phyloP scores from a whole-genome alignment of 2,329 filamentous ascomycete species.

The Trichoderma brevicompactum region DNA sequence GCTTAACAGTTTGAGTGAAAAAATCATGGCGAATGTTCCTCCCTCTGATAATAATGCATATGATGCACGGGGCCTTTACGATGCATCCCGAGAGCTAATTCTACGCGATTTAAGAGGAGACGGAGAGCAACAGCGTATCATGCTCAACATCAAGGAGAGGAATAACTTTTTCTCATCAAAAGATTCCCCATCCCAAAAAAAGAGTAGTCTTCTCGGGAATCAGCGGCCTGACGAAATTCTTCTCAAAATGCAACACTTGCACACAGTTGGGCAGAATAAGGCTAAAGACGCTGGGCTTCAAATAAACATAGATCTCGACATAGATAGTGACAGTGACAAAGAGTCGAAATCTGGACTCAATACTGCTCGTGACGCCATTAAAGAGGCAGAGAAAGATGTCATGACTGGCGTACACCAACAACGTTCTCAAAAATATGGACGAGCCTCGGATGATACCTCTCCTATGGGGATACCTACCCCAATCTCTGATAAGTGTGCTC shows the following conservation, averaged over 20 bases:
- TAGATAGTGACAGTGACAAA: constrained; percentile 71
- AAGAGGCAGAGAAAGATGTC: constrained; percentile 67
- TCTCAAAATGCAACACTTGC: constrained; percentile 65
- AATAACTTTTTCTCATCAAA: constrained; percentile 76
- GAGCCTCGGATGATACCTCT: constrained; percentile 51
- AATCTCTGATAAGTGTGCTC: constrained; percentile 61
- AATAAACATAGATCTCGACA: constrained; percentile 67
- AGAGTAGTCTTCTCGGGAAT: constrained; percentile 62
- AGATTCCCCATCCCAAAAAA: constrained; percentile 52
- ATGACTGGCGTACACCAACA: constrained; percentile 67
- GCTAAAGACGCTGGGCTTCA: constrained; percentile 63
- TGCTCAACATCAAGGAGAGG: constrained; percentile 87
- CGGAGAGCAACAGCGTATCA: constrained; percentile 74
- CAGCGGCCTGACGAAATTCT: constrained; percentile 74
- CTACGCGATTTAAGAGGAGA: constrained; percentile 81
- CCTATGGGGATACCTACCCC: constrained; percentile 60
- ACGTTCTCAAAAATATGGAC: constrained; percentile 61
- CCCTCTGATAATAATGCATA: constrained; percentile 73
- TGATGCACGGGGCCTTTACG: constrained; percentile 63
- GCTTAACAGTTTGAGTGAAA: constrained; percentile 88
- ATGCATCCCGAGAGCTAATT: constrained; percentile 74
- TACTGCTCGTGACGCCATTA: constrained; percentile 70
- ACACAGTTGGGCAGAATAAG: constrained; percentile 52
- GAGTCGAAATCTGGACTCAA: constrained; percentile 63
- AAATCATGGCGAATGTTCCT: constrained; percentile 86